These are phyloP conservation scores for Trapa bicornis DNA, from an alignment of 345 rosid genomes.

Conservation along the genomic window DNA sequence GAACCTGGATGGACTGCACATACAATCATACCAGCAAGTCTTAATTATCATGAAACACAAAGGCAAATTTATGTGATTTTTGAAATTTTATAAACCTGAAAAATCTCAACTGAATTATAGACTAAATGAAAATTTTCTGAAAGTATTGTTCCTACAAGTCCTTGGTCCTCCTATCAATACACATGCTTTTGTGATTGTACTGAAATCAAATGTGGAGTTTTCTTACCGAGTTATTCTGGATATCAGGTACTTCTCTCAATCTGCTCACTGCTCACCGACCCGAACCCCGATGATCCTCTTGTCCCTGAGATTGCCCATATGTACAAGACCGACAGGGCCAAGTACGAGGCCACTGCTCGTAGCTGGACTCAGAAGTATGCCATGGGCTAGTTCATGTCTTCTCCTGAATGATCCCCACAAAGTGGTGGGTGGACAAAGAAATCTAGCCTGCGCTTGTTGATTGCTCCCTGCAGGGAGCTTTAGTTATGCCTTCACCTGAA, in stretches of 20 bases:
- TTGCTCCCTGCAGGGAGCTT: background rate
- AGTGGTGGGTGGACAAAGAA: background rate
- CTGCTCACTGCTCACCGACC: constrained; percentile 89
- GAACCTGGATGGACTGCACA: no score
- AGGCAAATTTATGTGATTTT: no score
- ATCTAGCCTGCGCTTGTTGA: background rate
- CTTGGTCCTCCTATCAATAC: no score
- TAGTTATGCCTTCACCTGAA: background rate
- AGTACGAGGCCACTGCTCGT: constrained; percentile 92
- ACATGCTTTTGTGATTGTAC: background rate
- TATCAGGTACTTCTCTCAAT: constrained; percentile 79
- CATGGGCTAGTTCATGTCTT: constrained; percentile 46
- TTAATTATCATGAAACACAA: no score
- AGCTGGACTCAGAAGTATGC: constrained; percentile 99
- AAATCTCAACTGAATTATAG: no score
- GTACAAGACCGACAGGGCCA: constrained; percentile 86
- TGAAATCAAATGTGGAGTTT: background rate
- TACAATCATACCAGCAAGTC: no score
- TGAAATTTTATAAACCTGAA: no score
- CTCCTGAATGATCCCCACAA: background rate
- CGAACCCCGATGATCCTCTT: constrained; percentile 93
- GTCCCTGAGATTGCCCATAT: constrained; percentile 94
- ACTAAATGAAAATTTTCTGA: no score
- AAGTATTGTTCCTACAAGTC: no score
- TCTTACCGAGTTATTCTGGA: background rate